phyloP scores from a whole-genome alignment of 805 yeast genomes.

The Jamesozyma piceae region DNA sequence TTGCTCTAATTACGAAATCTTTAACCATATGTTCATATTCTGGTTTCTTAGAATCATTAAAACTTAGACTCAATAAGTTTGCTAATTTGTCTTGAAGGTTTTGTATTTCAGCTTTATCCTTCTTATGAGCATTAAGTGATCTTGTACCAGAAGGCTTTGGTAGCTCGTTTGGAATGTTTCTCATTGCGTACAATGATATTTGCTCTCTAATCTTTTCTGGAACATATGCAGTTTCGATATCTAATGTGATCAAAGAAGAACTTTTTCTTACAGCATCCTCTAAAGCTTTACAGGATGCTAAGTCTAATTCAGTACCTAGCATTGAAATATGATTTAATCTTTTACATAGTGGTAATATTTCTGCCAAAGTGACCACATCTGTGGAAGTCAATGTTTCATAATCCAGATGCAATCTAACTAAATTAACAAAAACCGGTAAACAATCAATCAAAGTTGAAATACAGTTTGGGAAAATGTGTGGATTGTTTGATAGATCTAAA shows the following conservation, averaged over 20 bases:
- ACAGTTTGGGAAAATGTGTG: slow-evolving; percentile 54
- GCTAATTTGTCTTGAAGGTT: slow-evolving; percentile 47
- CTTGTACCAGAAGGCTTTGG: slow-evolving; percentile 12
- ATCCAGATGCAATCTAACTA: slow-evolving; percentile 64
- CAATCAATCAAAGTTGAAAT: slow-evolving; percentile 44
- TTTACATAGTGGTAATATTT: slow-evolving; percentile 60
- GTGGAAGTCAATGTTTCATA: slow-evolving; percentile 49
- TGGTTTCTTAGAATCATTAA: slow-evolving; percentile 12
- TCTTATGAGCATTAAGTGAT: not conserved
- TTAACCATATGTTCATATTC: slow-evolving; percentile 22
- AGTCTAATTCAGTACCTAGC: slow-evolving; percentile 54
- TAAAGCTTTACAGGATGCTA: slow-evolving; percentile 53
- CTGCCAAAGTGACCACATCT: slow-evolving; percentile 55
- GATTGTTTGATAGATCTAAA: slow-evolving; percentile 72
- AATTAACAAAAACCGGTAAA: slow-evolving; percentile 58
- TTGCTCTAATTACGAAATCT: slow-evolving; percentile 33
- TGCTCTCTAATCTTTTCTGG: slow-evolving; percentile 52
- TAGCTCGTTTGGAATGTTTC: slow-evolving; percentile 61
- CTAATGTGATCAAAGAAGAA: slow-evolving; percentile 53
- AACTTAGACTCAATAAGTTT: slow-evolving; percentile 34
- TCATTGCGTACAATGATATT: slow-evolving; percentile 69
- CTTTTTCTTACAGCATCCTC: slow-evolving; percentile 59
- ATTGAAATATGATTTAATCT: slow-evolving; percentile 58
- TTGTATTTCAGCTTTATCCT: slow-evolving; percentile 28
- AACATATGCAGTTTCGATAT: slow-evolving; percentile 50